phyloP scores from a whole-genome alignment of 768 basidiomycete genomes.

The Termitomyces titanicus region DNA sequence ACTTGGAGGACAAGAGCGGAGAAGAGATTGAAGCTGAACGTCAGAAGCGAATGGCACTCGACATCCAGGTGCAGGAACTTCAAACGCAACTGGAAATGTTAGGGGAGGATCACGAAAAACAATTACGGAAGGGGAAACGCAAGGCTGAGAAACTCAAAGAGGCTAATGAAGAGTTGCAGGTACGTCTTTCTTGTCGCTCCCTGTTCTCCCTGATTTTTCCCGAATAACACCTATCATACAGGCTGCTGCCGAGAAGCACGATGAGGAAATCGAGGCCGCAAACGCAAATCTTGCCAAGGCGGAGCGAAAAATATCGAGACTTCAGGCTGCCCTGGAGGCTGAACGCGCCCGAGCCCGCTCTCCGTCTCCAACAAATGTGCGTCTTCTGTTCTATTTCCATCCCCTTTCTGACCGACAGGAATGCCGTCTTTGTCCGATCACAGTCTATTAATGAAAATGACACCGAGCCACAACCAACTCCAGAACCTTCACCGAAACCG shows the following conservation, averaged over 20 bases:
- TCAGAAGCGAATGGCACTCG: constrained; percentile 53
- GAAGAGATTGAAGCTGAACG: constrained; percentile 52
- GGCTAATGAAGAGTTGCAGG: constrained; percentile 44
- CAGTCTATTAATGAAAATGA: constrained; percentile 5
- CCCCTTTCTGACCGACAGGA: background rate
- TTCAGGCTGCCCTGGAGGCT: constrained; percentile 40
- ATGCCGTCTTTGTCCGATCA: background rate
- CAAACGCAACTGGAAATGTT: constrained; percentile 33
- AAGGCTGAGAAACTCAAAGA: constrained; percentile 39
- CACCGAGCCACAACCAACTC: constrained; percentile 1
- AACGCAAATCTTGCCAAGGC: constrained; percentile 32
- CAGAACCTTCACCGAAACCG: constrained; percentile 8
- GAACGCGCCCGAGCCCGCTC: constrained; percentile 32
- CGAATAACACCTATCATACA: constrained; percentile 18
- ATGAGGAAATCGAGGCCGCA: constrained; percentile 31
- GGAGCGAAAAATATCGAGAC: constrained; percentile 40
- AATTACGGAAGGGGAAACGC: constrained; percentile 38
- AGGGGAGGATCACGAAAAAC: constrained; percentile 29
- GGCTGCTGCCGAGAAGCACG: constrained; percentile 34
- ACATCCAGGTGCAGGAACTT: constrained; percentile 48
- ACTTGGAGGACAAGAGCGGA: constrained; percentile 59
- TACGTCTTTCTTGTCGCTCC: constrained; percentile 16
- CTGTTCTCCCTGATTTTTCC: constrained; percentile 1
- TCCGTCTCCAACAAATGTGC: constrained; percentile 21
- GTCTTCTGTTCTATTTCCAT: background rate